Base-by-base conservation (phyloP, 305 asterid species). In the Withania somnifera region DNA sequence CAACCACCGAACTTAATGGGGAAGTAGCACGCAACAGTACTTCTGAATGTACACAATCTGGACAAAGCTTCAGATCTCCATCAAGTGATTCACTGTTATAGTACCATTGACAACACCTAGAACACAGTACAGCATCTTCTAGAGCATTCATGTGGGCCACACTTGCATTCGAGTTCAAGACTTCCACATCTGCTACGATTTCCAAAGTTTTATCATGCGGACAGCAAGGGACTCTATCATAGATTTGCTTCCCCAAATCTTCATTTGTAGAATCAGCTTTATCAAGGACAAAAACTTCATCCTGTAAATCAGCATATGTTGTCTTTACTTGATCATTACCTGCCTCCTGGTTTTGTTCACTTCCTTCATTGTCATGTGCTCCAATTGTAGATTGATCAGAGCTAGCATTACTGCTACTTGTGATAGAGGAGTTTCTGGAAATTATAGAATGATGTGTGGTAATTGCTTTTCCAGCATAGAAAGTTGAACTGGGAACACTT, bases 401-500 rank as follows among this genome's bases (percentile, higher is more conserved):
- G 91, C 97, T 92, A 83, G 96, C 92, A 87, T 92, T 91, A 84
- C 94, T 93, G 89, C 98, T 93, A 24, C 97, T 91, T 82, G 98
- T 91, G 87, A 93, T 85, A 36, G 98, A 92, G 85, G 98, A 97
- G 85, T 92, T 90, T 73, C 89, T 90, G 76, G 98, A 90, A 81
- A 91, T 83, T 69, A 86, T 80, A 82, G 93, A 57, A 60, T 84
- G 91, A 87, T 89, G 92, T 66, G 88, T 87, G 66, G 89, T 82
- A 86, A 87, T 86, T 51, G 94, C 87, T 88, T 91, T 93, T 78
- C 97, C 97, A 54, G 83, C 92, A 83, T 87, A 88, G 88, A 92
- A 90, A 76, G 95, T 91, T 80, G 99, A 90, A 87, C 93, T 94
- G 83, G 99, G 98, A 82, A 92, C 99, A 88, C 98, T 91, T 82